Conservation (phyloP, 306 rosid genomes). For the Calophaca sinica region DNA sequence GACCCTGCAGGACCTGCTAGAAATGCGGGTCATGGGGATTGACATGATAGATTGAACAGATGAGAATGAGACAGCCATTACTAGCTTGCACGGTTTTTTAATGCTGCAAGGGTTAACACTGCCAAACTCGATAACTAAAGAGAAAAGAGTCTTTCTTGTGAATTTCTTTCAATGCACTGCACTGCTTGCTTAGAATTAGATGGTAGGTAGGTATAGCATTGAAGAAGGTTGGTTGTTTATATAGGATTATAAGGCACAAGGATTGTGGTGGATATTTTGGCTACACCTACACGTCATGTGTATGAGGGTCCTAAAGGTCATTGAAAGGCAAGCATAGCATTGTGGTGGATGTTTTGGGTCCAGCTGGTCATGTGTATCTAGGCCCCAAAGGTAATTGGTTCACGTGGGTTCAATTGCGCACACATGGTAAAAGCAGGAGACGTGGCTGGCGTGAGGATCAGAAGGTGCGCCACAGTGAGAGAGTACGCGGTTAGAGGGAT, state of each 20-base stretch:
- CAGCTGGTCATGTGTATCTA: slow-evolving; percentile 40
- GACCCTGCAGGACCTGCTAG: slow-evolving; percentile 41
- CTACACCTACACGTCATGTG: slow-evolving; percentile 43
- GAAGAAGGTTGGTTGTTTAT: slow-evolving; percentile 40
- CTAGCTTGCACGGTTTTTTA: no score
- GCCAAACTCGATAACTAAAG: not conserved
- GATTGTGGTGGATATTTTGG: slow-evolving; percentile 51
- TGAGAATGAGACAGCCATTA: slow-evolving; percentile 60
- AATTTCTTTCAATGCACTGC: not conserved
- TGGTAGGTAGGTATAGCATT: not conserved
- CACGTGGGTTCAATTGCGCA: slow-evolving; percentile 58
- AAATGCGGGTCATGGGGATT: slow-evolving; percentile 38
- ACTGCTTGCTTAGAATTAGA: not conserved
- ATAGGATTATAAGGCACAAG: slow-evolving; percentile 42
- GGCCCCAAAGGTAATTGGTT: slow-evolving; percentile 48
- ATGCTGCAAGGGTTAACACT: not conserved
- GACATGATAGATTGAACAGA: slow-evolving; percentile 54
- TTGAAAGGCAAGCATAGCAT: slow-evolving; percentile 33
- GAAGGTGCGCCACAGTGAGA: no score
- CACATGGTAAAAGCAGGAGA: slow-evolving; percentile 42
- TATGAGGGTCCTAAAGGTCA: slow-evolving; percentile 28
- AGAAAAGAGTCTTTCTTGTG: not conserved
- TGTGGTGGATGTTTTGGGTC: slow-evolving; percentile 53
- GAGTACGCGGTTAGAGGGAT: slow-evolving; percentile 33
- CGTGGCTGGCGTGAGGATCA: slow-evolving; percentile 48